These are phyloP conservation scores for Nitzschia sp. DNA, from an alignment of 108 stramenopile species.

Conservation along the genomic window DNA sequence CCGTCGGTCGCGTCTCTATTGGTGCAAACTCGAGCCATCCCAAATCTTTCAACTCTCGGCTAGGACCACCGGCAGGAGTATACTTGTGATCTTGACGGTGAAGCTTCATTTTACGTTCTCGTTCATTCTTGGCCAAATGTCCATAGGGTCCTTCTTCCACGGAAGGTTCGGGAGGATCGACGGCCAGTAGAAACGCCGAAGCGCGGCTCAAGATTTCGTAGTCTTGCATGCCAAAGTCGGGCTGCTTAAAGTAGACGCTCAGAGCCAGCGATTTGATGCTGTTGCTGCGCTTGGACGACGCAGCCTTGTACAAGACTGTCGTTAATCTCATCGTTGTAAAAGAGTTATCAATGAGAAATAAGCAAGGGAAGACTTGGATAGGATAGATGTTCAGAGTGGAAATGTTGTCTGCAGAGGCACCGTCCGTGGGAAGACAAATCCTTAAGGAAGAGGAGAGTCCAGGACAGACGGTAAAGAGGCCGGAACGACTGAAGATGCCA, in stretches of 20 bases:
- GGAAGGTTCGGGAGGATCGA: constrained; percentile 59
- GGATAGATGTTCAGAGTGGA: no score
- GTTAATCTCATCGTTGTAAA: constrained; percentile 19
- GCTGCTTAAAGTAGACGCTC: constrained; percentile 80
- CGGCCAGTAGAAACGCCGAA: constrained; percentile 72
- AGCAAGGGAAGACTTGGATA: no score
- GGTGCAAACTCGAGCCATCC: constrained; percentile 87
- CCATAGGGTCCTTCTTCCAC: constrained; percentile 30
- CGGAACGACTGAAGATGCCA: no score
- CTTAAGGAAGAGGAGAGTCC: no score
- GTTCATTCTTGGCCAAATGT: constrained; percentile 45
- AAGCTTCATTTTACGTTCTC: constrained; percentile 49
- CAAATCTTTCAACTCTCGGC: constrained; percentile 56
- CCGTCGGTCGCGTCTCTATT: constrained; percentile 61
- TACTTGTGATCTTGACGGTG: constrained; percentile 54
- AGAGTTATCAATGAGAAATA: no score
- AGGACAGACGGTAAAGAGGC: no score
- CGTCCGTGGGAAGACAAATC: no score
- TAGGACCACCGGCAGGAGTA: constrained; percentile 62
- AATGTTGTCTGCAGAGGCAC: no score
- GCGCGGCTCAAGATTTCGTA: constrained; percentile 84
- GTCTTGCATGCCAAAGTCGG: constrained; percentile 85
- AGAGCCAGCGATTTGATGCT: constrained; percentile 68
- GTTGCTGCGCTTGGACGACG: background rate
- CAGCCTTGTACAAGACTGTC: constrained; percentile 14